Evolutionary conservation across 345 rosid genomes (phyloP), one percentile per base, ranked within the genome.

Genomic region (Pistacia atlantica): DNA sequence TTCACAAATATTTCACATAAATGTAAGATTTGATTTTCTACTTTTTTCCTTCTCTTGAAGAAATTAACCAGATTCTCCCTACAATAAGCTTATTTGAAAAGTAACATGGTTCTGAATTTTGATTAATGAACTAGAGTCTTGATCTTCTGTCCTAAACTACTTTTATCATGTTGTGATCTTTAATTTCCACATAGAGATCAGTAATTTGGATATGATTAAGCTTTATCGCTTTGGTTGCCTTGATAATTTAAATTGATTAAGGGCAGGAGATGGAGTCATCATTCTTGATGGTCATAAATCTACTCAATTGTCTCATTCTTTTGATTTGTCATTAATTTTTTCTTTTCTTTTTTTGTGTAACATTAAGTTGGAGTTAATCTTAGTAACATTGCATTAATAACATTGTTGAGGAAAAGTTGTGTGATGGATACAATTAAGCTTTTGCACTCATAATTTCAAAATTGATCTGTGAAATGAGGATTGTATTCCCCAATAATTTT

Each of bases 381-480:
- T 56, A 60, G 46, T 16, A 16, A 31, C 13, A n/a, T 48, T 9
- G 42, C 48, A 25, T 65, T 11, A 3, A 48, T 49, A 13, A n/a
- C 4, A 62, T 31, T 20, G 5, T 31, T 65, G 38, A 13, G 45
- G 48, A 48, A 58, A 54, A 57, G 22, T 11, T 11, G 18, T 54
- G 14, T 9, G 42, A 52, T 49, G 42, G 22, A 55, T 25, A 69
- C 16, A 76, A 45, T 54, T 8, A 8, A 54, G 33, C 42, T 49
- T 14, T 69, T 42, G 45, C 38, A 22, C 68, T 63, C 60, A 66
- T 63, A 31, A 60, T 8, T 20, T 51, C 14, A 56, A 67, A 75
- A 59, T 65, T 59, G 62, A 72, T 59, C 59, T 25, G 25, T 25
- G 25, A 25, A 25, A 25, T 25, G 25, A 25, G 25, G 25, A 25